Base-by-base conservation (phyloP, 179 eudicot genomes). In the Sideroxylon spinosum region DNA sequence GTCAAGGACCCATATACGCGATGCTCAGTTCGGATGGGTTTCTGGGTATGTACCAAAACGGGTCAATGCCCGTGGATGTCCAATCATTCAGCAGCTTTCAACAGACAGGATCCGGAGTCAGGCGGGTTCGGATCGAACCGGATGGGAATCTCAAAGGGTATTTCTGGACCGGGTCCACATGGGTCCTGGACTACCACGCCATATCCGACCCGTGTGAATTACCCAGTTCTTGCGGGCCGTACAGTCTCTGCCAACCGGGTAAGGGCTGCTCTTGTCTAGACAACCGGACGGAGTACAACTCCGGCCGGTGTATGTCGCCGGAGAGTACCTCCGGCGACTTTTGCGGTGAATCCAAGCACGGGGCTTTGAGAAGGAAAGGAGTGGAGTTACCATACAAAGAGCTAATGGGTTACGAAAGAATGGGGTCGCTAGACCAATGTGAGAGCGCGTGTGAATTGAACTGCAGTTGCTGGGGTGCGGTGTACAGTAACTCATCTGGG, bases 381-480 rank as follows among this genome's bases (percentile, higher is more conserved):
- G 88, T 93, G 25, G 94, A 90, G 76, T 78, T 90, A 13, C 93
- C 97, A 5, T 86, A 59, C 66, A 93, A 91, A 64, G 94, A 90
- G 74, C 78, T 88, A n/a, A 94, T 90, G 94, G 76, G 53, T 3
- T 85, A 78, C 59, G 69, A 66, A 0, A 69, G 72, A 76, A 85
- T 89, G 85, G 55, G 65, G 48, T 83, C 97, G 17, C 77, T 74
- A 25, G 85, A 76, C 59, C 53, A 83, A 46, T 95, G 98, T 28
- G 95, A 93, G 85, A 76, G 76, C 12, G 75, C 88, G 25, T 95
- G 98, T 61, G 86, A 80, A 22, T 25, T 49, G 55, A 89, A 90
- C 64, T 95, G 98, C 80, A 84, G 86, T 1, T 95, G 98, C 52
- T 93, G 97, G 98, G 98, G 97, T 19, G 95, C 62, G 80, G 85